Evolutionary conservation across 192 early-diverging fungal species (phyloP).

Genomic region (Backusella circina): DNA sequence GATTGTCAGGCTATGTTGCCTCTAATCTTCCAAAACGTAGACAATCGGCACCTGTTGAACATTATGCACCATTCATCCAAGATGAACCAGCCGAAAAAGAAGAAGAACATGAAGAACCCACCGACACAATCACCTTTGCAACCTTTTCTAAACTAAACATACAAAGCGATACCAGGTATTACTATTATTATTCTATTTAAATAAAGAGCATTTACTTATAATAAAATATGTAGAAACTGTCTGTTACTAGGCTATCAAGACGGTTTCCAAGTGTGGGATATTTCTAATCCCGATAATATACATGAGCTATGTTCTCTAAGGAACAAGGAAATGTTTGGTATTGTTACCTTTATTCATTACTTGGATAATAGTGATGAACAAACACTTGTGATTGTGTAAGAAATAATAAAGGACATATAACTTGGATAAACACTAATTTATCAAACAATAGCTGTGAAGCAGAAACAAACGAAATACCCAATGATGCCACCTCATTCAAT

Average conservation of each 20-base stretch:
- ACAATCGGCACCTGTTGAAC: not conserved
- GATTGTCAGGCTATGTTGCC: conserved; percentile 59
- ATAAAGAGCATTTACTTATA: not conserved
- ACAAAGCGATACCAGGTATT: not conserved
- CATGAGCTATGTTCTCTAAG: conserved; percentile 63
- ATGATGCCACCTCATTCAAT: not conserved
- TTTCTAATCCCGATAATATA: conserved; percentile 59
- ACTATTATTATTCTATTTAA: not conserved
- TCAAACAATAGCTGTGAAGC: not conserved
- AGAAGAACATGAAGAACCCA: not conserved
- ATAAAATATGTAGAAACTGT: conserved; percentile 29
- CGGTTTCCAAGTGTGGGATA: conserved; percentile 80
- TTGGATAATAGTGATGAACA: conserved; percentile 10
- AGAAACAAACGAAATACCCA: not conserved
- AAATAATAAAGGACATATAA: too few relatives aligned
- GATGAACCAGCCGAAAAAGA: not conserved
- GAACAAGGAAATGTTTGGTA: conserved; percentile 34
- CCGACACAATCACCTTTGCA: conserved; percentile 19
- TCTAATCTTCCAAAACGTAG: conserved; percentile 49
- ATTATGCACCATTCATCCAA: not conserved
- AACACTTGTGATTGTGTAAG: conserved; percentile 32
- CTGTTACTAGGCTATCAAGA: conserved; percentile 63
- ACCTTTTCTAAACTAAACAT: conserved; percentile 14
- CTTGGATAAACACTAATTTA: not conserved
- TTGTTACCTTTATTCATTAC: conserved; percentile 52